A percentile compares a stretch with the other conserved stretches of the same genome.
phyloP scores from a whole-genome alignment of 1,284 basidiomycete species.

The Cryptococcus deneoformans region DNA sequence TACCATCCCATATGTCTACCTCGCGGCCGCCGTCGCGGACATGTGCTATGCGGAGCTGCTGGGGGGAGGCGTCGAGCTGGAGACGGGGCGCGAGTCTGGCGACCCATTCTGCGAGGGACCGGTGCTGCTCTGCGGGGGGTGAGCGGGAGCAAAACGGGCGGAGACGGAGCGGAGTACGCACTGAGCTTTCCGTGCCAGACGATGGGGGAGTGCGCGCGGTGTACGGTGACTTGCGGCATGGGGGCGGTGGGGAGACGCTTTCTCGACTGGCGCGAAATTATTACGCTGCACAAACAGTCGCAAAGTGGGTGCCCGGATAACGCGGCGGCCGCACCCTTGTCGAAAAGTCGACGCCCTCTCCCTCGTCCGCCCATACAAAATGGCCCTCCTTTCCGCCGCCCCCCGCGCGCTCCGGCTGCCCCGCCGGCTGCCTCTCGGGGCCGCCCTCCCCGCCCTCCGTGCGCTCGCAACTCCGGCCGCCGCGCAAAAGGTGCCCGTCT shows the following conservation, averaged over 20 bases:
- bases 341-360: too few relatives aligned
- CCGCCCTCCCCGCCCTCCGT: conserved; percentile 4
- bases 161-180: conserved; percentile 2
- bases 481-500: conserved; percentile 53
- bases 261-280: too few relatives aligned
- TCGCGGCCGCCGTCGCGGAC: conserved; percentile 27
- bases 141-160: background rate
- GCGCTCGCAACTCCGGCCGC: conserved; percentile 2
- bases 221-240: conserved; percentile 4
- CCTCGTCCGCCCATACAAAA: too few relatives aligned
- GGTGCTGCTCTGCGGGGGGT: conserved; percentile 1
- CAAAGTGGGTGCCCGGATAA: too few relatives aligned
- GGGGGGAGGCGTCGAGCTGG: conserved; percentile 3
- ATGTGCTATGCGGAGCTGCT: conserved; percentile 22
- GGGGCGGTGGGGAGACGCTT: too few relatives aligned
- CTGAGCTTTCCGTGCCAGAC: conserved; percentile 5
- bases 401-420: conserved; percentile 18
- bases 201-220: conserved; percentile 9
- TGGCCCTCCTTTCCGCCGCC: conserved; percentile 2
- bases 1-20: conserved; percentile 33
- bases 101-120: conserved; percentile 3
- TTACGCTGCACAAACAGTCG: too few relatives aligned
- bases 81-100: conserved; percentile 5
- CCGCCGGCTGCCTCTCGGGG: too few relatives aligned
- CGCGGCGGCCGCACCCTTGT: too few relatives aligned